Base-by-base conservation (phyloP, 2,329 filamentous ascomycete species). In the Fusarium succisae region DNA sequence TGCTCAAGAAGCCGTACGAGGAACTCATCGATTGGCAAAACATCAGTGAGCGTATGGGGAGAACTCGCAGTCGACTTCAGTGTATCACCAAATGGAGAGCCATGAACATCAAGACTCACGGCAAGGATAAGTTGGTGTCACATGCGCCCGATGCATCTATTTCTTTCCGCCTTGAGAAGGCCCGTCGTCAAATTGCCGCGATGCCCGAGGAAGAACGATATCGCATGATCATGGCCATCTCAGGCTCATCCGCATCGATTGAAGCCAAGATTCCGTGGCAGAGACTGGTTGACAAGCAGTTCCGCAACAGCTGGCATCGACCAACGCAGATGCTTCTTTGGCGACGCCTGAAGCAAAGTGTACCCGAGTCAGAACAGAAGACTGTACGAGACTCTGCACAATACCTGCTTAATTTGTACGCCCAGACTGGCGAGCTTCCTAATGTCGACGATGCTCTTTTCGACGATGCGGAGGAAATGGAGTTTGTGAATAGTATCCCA, bases 81-180 rank as follows among this genome's bases (percentile, higher is more conserved):
- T 94, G 92, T 78, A 85, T 87, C 32, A 86, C 86, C 32, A 94
- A 95, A 78, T 94, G 91, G 91, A 89, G 88, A 67, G 73, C 82
- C 13, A 79, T 85, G 78, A 81, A 84, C 59, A 74, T 83, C 55
- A 81, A 82, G 51, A 78, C 79, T 5, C 67, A 79, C 12, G 79
- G 79, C 24, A 80, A 78, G 32, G 82, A 83, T 57, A 80, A 80
- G 65, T 72, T 83, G 18, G 76, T 74, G 17, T 82, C 82, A 3
- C 69, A 74, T 22, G 73, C 79, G 11, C 79, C 82, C n/a, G 78
- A 81, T 43, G 79, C 79, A 48, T 73, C 73, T 66, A 82, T 81
- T 69, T 81, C 80, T n/a, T 88, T 85, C 81, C 81, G 81, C 28
- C 79, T 85, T 20, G 83, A 85, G 45, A 82, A 82, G 71, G 85